These are phyloP conservation scores for Trypanosoma conorhini DNA, from an alignment of 208 protist species.

Conservation along the genomic window DNA sequence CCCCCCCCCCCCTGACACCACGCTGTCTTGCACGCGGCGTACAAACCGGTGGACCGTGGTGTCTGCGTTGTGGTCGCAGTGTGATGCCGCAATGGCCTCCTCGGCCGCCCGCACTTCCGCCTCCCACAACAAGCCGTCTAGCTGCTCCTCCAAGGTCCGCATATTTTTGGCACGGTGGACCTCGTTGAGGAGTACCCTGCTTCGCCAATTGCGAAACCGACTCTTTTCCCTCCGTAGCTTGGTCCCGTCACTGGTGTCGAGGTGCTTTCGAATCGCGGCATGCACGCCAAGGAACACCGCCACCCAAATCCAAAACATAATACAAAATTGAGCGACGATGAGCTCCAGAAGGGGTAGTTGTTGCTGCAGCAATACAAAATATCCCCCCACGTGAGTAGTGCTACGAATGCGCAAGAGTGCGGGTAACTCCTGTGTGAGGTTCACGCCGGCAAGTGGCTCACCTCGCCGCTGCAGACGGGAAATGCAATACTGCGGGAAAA, in stretches of 20 bases:
- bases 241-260: slow-evolving; percentile 77
- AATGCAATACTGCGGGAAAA: slow-evolving; percentile 49
- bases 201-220: slow-evolving; percentile 52
- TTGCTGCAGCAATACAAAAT: slow-evolving; percentile 23
- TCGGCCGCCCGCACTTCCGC: slow-evolving; percentile 74
- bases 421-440: neutral
- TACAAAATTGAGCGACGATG: slow-evolving; percentile 34
- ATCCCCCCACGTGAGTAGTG: neutral
- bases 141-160: slow-evolving; percentile 55
- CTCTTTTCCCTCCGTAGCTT: slow-evolving; percentile 64
- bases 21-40: slow-evolving; percentile 54
- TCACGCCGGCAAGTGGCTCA: neutral
- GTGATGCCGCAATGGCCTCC: slow-evolving; percentile 78
- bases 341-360: slow-evolving; percentile 41
- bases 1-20: slow-evolving; percentile 24
- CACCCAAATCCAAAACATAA: slow-evolving; percentile 59
- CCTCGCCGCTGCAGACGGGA: neutral
- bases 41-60: slow-evolving; percentile 63
- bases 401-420: neutral
- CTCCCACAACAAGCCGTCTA: slow-evolving; percentile 80
- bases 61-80: slow-evolving; percentile 62
- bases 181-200: slow-evolving; percentile 56
- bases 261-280: slow-evolving; percentile 70
- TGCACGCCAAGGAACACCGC: slow-evolving; percentile 56
- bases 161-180: slow-evolving; percentile 72